A percentile compares a stretch with the other conserved stretches of the same genome.
phyloP scores from a whole-genome alignment of 2,329 filamentous ascomycete species.

The Balansia obtecta region DNA sequence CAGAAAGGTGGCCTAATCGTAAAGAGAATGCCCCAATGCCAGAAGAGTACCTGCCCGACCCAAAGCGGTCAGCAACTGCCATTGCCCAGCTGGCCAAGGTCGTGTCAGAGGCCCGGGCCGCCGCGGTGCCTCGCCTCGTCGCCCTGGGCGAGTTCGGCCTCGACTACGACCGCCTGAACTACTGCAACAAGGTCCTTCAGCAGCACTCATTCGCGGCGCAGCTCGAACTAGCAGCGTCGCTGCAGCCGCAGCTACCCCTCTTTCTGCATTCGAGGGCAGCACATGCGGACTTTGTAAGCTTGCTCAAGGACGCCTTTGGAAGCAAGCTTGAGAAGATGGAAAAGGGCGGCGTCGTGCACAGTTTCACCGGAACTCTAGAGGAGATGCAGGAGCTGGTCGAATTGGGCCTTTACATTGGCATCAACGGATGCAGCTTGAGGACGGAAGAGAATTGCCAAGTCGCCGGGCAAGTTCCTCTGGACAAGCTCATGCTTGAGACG shows the following conservation, averaged over 20 bases:
- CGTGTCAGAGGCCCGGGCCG: slow-evolving; percentile 43
- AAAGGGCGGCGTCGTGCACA: slow-evolving; percentile 77
- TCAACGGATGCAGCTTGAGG: slow-evolving; percentile 95
- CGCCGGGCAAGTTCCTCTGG: slow-evolving; percentile 65
- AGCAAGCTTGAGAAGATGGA: slow-evolving; percentile 51
- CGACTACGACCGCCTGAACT: slow-evolving; percentile 85
- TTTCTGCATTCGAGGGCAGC: slow-evolving; percentile 90
- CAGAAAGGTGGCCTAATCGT: slow-evolving; percentile 30
- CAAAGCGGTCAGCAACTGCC: slow-evolving; percentile 31
- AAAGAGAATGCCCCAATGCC: slow-evolving; percentile 37
- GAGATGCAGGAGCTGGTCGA: slow-evolving; percentile 75
- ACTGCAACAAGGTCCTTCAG: slow-evolving; percentile 68
- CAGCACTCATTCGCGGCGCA: slow-evolving; percentile 77
- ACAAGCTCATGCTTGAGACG: slow-evolving; percentile 84
- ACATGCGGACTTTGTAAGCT: slow-evolving; percentile 66
- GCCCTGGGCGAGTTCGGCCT: slow-evolving; percentile 94
- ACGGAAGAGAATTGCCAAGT: slow-evolving; percentile 83
- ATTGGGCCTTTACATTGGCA: slow-evolving; percentile 78
- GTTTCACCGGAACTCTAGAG: slow-evolving; percentile 77
- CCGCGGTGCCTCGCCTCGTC: slow-evolving; percentile 36
- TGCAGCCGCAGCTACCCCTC: slow-evolving; percentile 65
- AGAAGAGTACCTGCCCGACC: slow-evolving; percentile 36
- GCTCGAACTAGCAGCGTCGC: slow-evolving; percentile 58
- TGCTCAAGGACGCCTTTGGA: slow-evolving; percentile 50
- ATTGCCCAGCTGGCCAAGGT: slow-evolving; percentile 52